Evolutionary conservation across 139 green algal genomes (phyloP), one percentile per base, ranked within the genome.

Genomic region (Picochlorum sp.): DNA sequence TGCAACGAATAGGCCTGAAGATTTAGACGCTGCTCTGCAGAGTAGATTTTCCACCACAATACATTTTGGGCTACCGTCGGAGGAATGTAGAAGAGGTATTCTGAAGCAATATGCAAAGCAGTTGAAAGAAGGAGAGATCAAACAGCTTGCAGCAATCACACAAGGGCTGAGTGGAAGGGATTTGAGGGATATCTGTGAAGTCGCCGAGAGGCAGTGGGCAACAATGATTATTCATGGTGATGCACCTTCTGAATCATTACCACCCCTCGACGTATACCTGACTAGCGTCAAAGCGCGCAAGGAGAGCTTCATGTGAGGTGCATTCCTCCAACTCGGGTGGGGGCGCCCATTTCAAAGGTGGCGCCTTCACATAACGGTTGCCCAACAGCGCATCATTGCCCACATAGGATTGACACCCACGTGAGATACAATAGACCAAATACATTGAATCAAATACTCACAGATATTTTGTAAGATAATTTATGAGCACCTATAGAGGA

Each of bases 1-100:
- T 1, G 89, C 90, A 28, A 97, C 90, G 60, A 96, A 97, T 77
- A 69, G 89, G 15, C 56, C 4, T 15, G 47, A 83, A 58, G 90
- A 96, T 74, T 66, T 97, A 16, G 89, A 97, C 66, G 69, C 89
- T 0, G 90, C 87, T 9, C 81, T 96, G 55, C 74, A 88, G 38
- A 86, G 67, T 34, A 65, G 85, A 23, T 96, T 88, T 59, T 82
- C 86, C 28, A 51, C 82, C 38, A 66, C 60, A 44, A 54, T 94
- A 31, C 66, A 66, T 21, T 95, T 96, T 67, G 79, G 64, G 4
- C 77, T 95, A 38, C 89, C 89, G 3, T 74, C 80, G 41, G 67
- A 81, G n/a, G 15, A n/a, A 0, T 85, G 74, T 70, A 59, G 77
- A 66, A 60, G 31, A 2, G 69, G 3, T 13, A 97, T 97, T 60